phyloP scores from a whole-genome alignment of 768 basidiomycete species.

The Boletellus sp. region DNA sequence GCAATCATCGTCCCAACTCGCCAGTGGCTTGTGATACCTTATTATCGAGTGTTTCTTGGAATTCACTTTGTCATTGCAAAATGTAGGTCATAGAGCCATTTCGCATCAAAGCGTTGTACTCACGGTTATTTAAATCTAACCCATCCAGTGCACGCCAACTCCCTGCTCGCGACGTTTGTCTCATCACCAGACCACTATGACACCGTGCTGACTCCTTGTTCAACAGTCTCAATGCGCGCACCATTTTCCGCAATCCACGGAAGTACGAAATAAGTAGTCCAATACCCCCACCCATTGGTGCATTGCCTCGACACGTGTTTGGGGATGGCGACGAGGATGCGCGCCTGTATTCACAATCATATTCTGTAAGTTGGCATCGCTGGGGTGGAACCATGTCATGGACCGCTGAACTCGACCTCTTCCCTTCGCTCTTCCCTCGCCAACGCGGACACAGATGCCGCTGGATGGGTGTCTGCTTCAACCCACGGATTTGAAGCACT shows the following conservation, averaged over 20 bases:
- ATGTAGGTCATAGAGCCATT: slow-evolving; percentile 7
- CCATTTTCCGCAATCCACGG: slow-evolving; percentile 2
- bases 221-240: slow-evolving; percentile 22
- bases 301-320: neutral
- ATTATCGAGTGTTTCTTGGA: slow-evolving; percentile 24
- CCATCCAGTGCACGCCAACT: slow-evolving; percentile 24
- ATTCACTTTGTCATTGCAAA: slow-evolving; percentile 23
- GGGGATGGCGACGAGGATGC: neutral
- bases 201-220: neutral
- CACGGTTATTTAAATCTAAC: neutral
- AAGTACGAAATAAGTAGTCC: neutral
- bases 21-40: slow-evolving; percentile 21
- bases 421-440: neutral
- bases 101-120: too few relatives aligned
- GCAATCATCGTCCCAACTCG: neutral
- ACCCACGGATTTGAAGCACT: neutral
- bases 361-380: slow-evolving; percentile 1
- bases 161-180: slow-evolving; percentile 24
- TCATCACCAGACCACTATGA: neutral
- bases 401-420: neutral
- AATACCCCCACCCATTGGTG: slow-evolving; percentile 6
- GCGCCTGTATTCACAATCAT: neutral
- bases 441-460: neutral
- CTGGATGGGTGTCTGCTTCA: slow-evolving; percentile 1
- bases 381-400: neutral